Conservation (phyloP, 257 asterid genomes). For the Rauvolfia tetraphylla region DNA sequence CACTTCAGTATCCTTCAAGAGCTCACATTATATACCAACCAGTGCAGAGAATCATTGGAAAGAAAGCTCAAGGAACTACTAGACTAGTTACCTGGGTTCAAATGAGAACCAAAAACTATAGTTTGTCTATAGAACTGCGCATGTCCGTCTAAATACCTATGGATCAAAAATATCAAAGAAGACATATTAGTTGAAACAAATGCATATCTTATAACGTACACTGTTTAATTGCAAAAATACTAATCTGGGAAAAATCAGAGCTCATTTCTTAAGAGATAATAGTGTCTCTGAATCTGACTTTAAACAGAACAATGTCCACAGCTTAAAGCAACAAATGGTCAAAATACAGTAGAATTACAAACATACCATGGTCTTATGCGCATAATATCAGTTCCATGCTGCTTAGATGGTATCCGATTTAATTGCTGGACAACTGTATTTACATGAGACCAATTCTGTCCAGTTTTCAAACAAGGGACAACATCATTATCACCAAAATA, state of each 20-base stretch:
- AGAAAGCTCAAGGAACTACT: not conserved
- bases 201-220: no score
- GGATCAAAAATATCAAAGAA: not conserved
- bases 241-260: not conserved
- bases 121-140: constrained; percentile 89
- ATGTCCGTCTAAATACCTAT: constrained; percentile 86
- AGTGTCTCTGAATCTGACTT: not conserved
- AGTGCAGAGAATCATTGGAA: no score
- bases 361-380: constrained; percentile 91
- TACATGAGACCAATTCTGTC: constrained; percentile 95
- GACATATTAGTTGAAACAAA: not conserved
- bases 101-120: constrained; percentile 71
- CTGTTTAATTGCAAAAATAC: not conserved
- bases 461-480: constrained; percentile 12
- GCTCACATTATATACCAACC: not conserved
- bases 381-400: constrained; percentile 89
- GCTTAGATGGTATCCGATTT: constrained; percentile 77
- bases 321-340: constrained; percentile 2
- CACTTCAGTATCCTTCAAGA: not conserved
- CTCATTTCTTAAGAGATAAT: not conserved
- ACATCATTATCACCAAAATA: constrained; percentile 18
- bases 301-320: not conserved
- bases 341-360: constrained; percentile 15
- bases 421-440: constrained; percentile 62
- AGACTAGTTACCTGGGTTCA: constrained; percentile 66